These are phyloP conservation scores for Helenozyma rhizophorensis DNA, from an alignment of 805 yeast species.

Conservation along the genomic window DNA sequence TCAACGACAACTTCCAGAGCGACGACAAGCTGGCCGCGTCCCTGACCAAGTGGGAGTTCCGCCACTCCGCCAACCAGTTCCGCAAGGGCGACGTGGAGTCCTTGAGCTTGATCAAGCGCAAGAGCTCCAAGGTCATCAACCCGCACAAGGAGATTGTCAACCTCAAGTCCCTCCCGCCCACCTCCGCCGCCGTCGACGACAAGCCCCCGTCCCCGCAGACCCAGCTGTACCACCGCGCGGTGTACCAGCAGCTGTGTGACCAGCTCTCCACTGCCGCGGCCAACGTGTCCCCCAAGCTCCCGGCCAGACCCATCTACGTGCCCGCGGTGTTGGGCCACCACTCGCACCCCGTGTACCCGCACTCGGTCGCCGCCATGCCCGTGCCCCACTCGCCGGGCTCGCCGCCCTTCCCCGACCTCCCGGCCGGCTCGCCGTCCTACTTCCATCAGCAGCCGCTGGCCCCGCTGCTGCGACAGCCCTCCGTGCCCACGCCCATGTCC, in stretches of 20 bases:
- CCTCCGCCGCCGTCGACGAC: conserved; percentile 12
- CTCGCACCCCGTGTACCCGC: conserved; percentile 8
- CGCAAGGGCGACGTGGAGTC: conserved; percentile 76
- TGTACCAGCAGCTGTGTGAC: conserved; percentile 17
- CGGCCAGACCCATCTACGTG: conserved; percentile 1
- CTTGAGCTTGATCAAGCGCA: conserved; percentile 70
- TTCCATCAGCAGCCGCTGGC: conserved; percentile 11
- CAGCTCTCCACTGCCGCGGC: conserved; percentile 7
- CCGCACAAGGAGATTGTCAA: conserved; percentile 37
- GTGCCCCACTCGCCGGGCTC: conserved; percentile 12
- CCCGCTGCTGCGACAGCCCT: conserved; percentile 16
- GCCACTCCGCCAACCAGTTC: conserved; percentile 75
- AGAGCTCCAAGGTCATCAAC: conserved; percentile 47
- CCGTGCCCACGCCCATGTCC: conserved; percentile 11
- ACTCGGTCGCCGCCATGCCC: conserved; percentile 1
- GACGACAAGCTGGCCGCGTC: conserved; percentile 13
- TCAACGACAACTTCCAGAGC: conserved; percentile 34
- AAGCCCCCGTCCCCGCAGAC: conserved; percentile 3
- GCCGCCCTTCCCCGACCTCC: conserved; percentile 6
- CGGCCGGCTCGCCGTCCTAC: conserved; percentile 10
- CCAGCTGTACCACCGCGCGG: conserved; percentile 17
- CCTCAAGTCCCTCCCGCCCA: conserved; percentile 29
- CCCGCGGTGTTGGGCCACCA: conserved; percentile 7
- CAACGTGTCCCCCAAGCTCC: conserved; percentile 5
- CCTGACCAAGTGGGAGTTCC: conserved; percentile 71